Percentiles rank a stretch among this genome's conserved stretches.
These are phyloP conservation scores for Thalassiosira profunda DNA, from an alignment of 108 stramenopile species.

Conservation along the genomic window DNA sequence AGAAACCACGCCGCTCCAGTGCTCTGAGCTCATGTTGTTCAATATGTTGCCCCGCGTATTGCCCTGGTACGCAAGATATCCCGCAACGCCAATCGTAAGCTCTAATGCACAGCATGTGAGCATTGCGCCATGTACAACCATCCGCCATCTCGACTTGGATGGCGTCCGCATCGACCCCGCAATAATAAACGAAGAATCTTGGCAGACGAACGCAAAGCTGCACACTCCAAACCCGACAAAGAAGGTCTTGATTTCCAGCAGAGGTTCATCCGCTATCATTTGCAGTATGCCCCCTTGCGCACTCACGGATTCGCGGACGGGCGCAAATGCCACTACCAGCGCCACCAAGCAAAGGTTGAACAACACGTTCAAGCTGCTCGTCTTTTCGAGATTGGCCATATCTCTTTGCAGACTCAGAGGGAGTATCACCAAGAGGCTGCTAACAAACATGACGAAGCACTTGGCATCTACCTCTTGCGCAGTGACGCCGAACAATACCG, in stretches of 20 bases:
- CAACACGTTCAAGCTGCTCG: slow-evolving; percentile 63
- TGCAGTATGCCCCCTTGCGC: slow-evolving; percentile 21
- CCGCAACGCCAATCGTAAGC: slow-evolving; percentile 56
- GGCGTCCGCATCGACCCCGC: slow-evolving; percentile 78
- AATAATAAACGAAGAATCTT: slow-evolving; percentile 88
- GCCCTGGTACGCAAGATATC: slow-evolving; percentile 71
- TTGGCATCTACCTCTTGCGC: slow-evolving; percentile 19
- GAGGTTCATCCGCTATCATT: slow-evolving; percentile 25
- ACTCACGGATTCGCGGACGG: slow-evolving; percentile 34
- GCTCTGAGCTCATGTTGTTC: slow-evolving; percentile 61
- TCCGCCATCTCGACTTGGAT: slow-evolving; percentile 74
- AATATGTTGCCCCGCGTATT: slow-evolving; percentile 73
- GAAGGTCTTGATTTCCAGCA: slow-evolving; percentile 55
- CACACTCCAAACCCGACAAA: slow-evolving; percentile 87
- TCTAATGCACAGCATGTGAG: slow-evolving; percentile 53
- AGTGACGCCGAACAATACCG: slow-evolving; percentile 27
- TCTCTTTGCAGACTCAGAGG: slow-evolving; percentile 53
- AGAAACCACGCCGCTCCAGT: slow-evolving; percentile 31
- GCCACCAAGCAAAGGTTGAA: slow-evolving; percentile 67
- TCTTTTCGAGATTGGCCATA: slow-evolving; percentile 52
- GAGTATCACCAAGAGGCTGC: slow-evolving; percentile 31
- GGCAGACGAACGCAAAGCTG: slow-evolving; percentile 91
- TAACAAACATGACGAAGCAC: slow-evolving; percentile 28
- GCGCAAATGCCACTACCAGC: slow-evolving; percentile 51
- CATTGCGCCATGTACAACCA: slow-evolving; percentile 58